phyloP scores from a whole-genome alignment of 768 basidiomycete genomes.

The Suillus cothurnatus region DNA sequence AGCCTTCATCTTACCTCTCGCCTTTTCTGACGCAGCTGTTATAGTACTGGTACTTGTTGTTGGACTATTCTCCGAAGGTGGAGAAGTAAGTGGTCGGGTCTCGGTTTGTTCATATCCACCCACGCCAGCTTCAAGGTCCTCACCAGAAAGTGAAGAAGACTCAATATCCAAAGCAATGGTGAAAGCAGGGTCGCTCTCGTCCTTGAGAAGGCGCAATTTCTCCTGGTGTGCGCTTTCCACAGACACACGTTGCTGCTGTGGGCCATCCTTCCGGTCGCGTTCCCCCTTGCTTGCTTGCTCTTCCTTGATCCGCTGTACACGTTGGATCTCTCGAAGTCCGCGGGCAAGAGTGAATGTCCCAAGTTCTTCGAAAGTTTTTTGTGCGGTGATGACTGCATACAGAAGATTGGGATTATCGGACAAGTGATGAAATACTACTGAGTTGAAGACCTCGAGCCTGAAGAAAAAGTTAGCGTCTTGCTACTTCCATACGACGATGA shows the following conservation, averaged over 20 bases:
- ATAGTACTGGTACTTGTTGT: conserved; percentile 19
- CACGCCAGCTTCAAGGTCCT: conserved; percentile 14
- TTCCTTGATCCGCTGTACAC: conserved; percentile 71
- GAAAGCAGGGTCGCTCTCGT: conserved; percentile 42
- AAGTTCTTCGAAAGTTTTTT: conserved; percentile 85
- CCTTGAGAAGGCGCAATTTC: conserved; percentile 66
- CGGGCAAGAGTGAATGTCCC: conserved; percentile 87
- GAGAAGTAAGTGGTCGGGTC: conserved; percentile 44
- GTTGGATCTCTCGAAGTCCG: conserved; percentile 85
- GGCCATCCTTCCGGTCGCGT: conserved; percentile 27
- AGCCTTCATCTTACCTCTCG: conserved; percentile 87
- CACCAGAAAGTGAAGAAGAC: conserved; percentile 18
- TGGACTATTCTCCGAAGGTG: conserved; percentile 41
- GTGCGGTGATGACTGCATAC: conserved; percentile 82
- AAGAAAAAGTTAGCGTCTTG: background rate
- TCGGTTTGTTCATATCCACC: conserved; percentile 12
- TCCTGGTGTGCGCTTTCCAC: conserved; percentile 52
- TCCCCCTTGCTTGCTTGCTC: conserved; percentile 50
- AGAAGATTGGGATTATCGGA: conserved; percentile 85
- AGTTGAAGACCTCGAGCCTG: conserved; percentile 92
- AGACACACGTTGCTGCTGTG: conserved; percentile 9
- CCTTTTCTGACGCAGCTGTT: conserved; percentile 74
- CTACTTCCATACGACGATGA: conserved; percentile 9
- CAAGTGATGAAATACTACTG: conserved; percentile 75
- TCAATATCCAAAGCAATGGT: conserved; percentile 25